These are phyloP conservation scores for Cladosporium sp. DNA, from an alignment of 2,329 filamentous ascomycete genomes.

Conservation along the genomic window DNA sequence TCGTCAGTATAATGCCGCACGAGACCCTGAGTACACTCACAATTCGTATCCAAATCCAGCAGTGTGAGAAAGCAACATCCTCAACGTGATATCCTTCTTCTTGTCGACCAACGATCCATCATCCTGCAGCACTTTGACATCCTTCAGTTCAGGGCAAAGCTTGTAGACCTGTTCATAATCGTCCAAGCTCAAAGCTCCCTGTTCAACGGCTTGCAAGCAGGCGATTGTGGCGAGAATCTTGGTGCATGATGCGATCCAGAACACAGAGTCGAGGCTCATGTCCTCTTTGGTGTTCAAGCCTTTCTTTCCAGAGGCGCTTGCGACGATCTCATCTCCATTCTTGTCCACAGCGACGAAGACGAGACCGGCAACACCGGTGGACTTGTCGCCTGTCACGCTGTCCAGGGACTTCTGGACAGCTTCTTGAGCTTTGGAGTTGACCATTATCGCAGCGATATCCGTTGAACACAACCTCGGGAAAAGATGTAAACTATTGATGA, in stretches of 20 bases:
- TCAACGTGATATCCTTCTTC: conserved; percentile 45
- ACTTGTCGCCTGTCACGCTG: conserved; percentile 26
- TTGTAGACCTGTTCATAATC: conserved; percentile 37
- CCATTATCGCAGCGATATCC: conserved; percentile 15
- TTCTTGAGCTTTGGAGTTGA: conserved; percentile 29
- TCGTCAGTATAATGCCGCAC: neutral
- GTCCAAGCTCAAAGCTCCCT: conserved; percentile 39
- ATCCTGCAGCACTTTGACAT: conserved; percentile 38
- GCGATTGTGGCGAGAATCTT: conserved; percentile 43
- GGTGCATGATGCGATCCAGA: conserved; percentile 53
- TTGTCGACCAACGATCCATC: conserved; percentile 39
- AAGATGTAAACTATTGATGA: neutral
- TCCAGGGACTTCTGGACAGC: conserved; percentile 37
- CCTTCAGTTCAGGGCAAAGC: conserved; percentile 42
- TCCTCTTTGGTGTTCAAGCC: conserved; percentile 40
- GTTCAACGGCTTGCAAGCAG: conserved; percentile 46
- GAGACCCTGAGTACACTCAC: conserved; percentile 16
- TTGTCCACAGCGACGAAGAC: conserved; percentile 45
- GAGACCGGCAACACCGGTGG: conserved; percentile 37
- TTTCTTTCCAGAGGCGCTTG: conserved; percentile 40
- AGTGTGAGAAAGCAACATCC: conserved; percentile 50
- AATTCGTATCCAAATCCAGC: conserved; percentile 49
- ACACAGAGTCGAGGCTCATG: conserved; percentile 58
- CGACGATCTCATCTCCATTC: conserved; percentile 39
- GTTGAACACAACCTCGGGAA: neutral